Percentiles rank a stretch among this genome's conserved stretches.
Evolutionary conservation across 768 basidiomycete species (phyloP).

Genomic region (Crepidotus variabilis): DNA sequence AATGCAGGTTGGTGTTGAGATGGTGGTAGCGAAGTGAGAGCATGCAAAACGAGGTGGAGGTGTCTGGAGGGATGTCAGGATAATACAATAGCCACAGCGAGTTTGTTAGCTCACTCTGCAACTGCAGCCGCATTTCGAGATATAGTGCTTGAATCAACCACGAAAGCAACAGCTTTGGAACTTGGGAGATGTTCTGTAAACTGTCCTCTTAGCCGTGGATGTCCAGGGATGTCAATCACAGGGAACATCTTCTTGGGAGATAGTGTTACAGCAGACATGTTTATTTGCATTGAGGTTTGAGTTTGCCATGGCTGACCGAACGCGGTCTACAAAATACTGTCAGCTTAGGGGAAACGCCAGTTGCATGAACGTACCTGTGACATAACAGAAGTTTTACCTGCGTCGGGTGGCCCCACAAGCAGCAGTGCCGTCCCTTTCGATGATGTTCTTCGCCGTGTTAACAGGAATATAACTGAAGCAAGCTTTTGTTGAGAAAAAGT

Average conservation of each 20-base stretch:
- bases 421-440: constrained; percentile 60
- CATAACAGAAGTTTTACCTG: constrained; percentile 78
- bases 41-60: constrained; percentile 67
- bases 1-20: constrained; percentile 59
- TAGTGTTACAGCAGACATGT: constrained; percentile 47
- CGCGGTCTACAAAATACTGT: constrained; percentile 44
- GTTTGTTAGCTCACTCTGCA: constrained; percentile 62
- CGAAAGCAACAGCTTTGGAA: constrained; percentile 68
- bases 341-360: not conserved
- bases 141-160: constrained; percentile 75
- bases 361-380: constrained; percentile 49
- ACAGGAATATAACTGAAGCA: constrained; percentile 38
- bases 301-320: constrained; percentile 63
- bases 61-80: constrained; percentile 42
- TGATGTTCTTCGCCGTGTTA: constrained; percentile 39
- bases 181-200: constrained; percentile 61
- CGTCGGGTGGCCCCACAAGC: constrained; percentile 71
- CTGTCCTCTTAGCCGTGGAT: constrained; percentile 74
- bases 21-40: constrained; percentile 68
- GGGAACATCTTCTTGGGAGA: constrained; percentile 42
- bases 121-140: constrained; percentile 72
- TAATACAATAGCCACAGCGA: not conserved
- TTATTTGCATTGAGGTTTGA: constrained; percentile 76
- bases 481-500: not conserved
- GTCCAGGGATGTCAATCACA: constrained; percentile 79